Conservation (phyloP, 805 yeast species). For the Clavispora asparagi region DNA sequence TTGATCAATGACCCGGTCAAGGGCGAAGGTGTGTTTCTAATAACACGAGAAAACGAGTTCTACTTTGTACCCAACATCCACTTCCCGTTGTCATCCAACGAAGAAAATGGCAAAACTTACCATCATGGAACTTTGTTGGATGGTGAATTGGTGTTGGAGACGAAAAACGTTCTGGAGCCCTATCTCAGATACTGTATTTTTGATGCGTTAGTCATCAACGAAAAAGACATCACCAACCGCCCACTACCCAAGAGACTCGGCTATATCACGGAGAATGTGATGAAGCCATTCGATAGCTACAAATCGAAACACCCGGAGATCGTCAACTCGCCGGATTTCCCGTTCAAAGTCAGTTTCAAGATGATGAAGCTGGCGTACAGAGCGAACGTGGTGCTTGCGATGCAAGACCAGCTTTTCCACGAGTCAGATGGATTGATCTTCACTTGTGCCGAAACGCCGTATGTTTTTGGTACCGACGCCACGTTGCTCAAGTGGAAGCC, state of each 20-base stretch:
- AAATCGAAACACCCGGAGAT: slow-evolving; percentile 68
- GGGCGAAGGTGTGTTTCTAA: slow-evolving; percentile 84
- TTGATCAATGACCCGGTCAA: slow-evolving; percentile 61
- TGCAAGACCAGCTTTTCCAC: slow-evolving; percentile 71
- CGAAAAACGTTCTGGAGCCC: slow-evolving; percentile 50
- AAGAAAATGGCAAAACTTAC: slow-evolving; percentile 46
- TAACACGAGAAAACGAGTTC: slow-evolving; percentile 86
- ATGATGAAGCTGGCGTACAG: slow-evolving; percentile 82
- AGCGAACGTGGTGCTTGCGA: slow-evolving; percentile 67
- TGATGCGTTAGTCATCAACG: slow-evolving; percentile 85
- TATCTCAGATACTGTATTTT: slow-evolving; percentile 74
- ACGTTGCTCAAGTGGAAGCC: slow-evolving; percentile 95
- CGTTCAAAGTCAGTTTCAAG: slow-evolving; percentile 82
- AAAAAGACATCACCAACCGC: slow-evolving; percentile 61
- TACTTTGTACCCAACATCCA: slow-evolving; percentile 77
- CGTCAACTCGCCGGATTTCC: slow-evolving; percentile 58
- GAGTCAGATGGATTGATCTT: slow-evolving; percentile 91
- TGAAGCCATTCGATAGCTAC: slow-evolving; percentile 73
- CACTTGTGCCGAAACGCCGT: slow-evolving; percentile 86
- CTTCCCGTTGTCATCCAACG: slow-evolving; percentile 56
- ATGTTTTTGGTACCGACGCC: slow-evolving; percentile 82
- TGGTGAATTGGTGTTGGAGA: slow-evolving; percentile 85
- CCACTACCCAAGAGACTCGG: slow-evolving; percentile 80
- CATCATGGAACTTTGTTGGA: slow-evolving; percentile 89
- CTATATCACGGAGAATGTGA: slow-evolving; percentile 74